A percentile compares a stretch with the other conserved stretches of the same genome.
Evolutionary conservation across 805 yeast species (phyloP).

Genomic region (Nakazawaea pomicola): DNA sequence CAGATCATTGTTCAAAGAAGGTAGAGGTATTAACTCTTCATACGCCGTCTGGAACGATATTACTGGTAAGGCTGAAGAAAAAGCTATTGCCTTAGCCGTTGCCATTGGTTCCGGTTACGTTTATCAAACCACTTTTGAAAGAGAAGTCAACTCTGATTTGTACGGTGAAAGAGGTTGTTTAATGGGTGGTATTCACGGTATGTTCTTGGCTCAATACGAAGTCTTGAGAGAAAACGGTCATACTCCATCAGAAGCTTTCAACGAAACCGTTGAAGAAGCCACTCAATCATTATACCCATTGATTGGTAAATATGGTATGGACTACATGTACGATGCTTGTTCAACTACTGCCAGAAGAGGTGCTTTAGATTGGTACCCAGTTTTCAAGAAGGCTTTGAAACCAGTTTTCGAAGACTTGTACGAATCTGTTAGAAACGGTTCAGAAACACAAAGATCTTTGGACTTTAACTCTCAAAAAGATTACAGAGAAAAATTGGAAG

Average conservation of each 20-base stretch:
- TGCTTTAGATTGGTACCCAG: slow-evolving; percentile 99
- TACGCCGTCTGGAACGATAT: slow-evolving; percentile 99
- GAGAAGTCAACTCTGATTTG: slow-evolving; percentile 97
- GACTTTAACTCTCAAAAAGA: slow-evolving; percentile 98
- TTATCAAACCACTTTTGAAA: slow-evolving; percentile 98
- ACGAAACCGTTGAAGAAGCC: slow-evolving; percentile 99
- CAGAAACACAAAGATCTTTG: slow-evolving; percentile 96
- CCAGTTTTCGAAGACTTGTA: slow-evolving; percentile 97
- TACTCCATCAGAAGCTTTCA: slow-evolving; percentile 99
- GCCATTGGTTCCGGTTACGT: slow-evolving; percentile 99
- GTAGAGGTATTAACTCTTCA: slow-evolving; percentile 99
- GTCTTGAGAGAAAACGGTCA: slow-evolving; percentile 99
- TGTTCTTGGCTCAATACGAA: slow-evolving; percentile 99
- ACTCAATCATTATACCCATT: slow-evolving; percentile 99
- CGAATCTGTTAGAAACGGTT: slow-evolving; percentile 91
- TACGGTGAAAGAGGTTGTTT: slow-evolving; percentile 99
- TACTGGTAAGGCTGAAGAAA: slow-evolving; percentile 98
- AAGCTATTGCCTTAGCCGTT: slow-evolving; percentile 96
- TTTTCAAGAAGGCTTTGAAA: slow-evolving; percentile 97
- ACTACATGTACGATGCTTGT: slow-evolving; percentile 99
- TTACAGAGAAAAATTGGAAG: slow-evolving; percentile 95
- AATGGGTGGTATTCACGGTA: slow-evolving; percentile 99
- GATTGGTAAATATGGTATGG: slow-evolving; percentile 99
- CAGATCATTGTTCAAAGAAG: slow-evolving; percentile 98
- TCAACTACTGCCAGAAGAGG: slow-evolving; percentile 99